Conservation (phyloP, 2,329 filamentous ascomycete genomes). For the Xylariales sp. region DNA sequence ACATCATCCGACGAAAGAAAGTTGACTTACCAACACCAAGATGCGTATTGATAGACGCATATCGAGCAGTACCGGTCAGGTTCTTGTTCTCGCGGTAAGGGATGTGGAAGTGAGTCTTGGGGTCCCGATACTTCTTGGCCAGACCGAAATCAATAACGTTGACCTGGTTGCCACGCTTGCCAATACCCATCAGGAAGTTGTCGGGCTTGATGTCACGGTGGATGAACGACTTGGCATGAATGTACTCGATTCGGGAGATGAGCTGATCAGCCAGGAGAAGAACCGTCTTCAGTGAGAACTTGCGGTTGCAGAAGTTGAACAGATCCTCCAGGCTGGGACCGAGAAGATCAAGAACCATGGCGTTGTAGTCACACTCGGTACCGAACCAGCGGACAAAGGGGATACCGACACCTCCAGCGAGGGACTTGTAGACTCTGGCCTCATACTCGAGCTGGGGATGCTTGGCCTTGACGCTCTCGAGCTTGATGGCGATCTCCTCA, state of each 20-base stretch:
- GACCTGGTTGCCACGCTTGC: slow-evolving; percentile 98
- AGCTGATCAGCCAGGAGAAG: slow-evolving; percentile 94
- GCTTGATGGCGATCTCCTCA: slow-evolving; percentile 99
- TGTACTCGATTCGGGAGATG: slow-evolving; percentile 99
- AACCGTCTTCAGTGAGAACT: slow-evolving; percentile 98
- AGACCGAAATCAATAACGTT: slow-evolving; percentile 99
- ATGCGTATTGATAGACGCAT: slow-evolving; percentile 98
- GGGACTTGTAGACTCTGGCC: slow-evolving; percentile 83
- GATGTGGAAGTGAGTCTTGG: slow-evolving; percentile 99
- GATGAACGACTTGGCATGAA: slow-evolving; percentile 99
- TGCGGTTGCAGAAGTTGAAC: slow-evolving; percentile 99
- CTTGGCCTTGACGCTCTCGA: slow-evolving; percentile 99
- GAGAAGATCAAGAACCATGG: slow-evolving; percentile 97
- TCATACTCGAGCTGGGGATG: slow-evolving; percentile 99
- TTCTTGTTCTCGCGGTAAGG: slow-evolving; percentile 99
- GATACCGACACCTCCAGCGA: slow-evolving; percentile 95
- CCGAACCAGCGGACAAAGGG: slow-evolving; percentile 99
- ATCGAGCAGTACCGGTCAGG: slow-evolving; percentile 95
- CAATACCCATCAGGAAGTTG: slow-evolving; percentile 99
- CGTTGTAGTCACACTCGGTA: slow-evolving; percentile 99
- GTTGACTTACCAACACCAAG: slow-evolving; percentile 75
- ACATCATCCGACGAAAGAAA: too few relatives aligned
- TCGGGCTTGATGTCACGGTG: slow-evolving; percentile 99
- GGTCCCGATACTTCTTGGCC: slow-evolving; percentile 99
- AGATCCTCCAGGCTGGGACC: slow-evolving; percentile 94